These are phyloP conservation scores for Starmerella bacillaris DNA, from an alignment of 805 yeast species.

Conservation along the genomic window DNA sequence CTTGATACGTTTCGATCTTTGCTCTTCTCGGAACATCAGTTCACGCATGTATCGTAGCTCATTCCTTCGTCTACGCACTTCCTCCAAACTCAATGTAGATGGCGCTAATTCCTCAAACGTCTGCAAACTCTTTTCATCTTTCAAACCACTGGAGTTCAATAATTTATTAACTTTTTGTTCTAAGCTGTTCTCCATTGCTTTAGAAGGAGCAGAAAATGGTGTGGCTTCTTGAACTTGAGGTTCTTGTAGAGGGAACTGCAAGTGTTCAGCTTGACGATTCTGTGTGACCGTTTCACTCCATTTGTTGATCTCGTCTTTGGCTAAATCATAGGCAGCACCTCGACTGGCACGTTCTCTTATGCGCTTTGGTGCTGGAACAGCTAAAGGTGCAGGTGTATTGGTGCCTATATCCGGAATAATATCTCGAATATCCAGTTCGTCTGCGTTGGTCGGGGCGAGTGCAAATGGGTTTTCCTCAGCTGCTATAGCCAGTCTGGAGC, in stretches of 20 bases:
- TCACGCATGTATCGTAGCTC: conserved; percentile 88
- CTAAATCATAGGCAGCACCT: conserved; percentile 73
- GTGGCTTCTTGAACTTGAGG: conserved; percentile 31
- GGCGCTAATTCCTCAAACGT: conserved; percentile 74
- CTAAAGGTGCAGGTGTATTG: conserved; percentile 30
- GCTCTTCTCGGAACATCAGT: conserved; percentile 87
- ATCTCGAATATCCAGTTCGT: neutral
- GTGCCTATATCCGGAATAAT: neutral
- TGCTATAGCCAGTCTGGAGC: conserved; percentile 15
- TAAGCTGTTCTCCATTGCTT: conserved; percentile 30
- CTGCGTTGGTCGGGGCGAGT: conserved; percentile 23
- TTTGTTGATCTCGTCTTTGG: conserved; percentile 67
- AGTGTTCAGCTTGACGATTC: conserved; percentile 68
- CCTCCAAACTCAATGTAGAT: conserved; percentile 65
- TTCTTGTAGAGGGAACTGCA: conserved; percentile 52
- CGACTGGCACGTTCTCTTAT: conserved; percentile 75
- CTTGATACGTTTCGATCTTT: conserved; percentile 75
- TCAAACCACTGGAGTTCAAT: conserved; percentile 45
- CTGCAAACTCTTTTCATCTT: conserved; percentile 59
- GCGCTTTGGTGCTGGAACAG: conserved; percentile 71
- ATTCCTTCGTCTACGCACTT: conserved; percentile 52
- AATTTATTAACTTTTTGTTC: conserved; percentile 48
- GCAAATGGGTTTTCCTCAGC: conserved; percentile 23
- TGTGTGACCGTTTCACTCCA: conserved; percentile 75
- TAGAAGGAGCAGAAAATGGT: conserved; percentile 35